Evolutionary conservation across 495 filamentous ascomycete genomes (phyloP), one percentile per base, ranked within the genome.

Genomic region (Lineolata rhizophorae): DNA sequence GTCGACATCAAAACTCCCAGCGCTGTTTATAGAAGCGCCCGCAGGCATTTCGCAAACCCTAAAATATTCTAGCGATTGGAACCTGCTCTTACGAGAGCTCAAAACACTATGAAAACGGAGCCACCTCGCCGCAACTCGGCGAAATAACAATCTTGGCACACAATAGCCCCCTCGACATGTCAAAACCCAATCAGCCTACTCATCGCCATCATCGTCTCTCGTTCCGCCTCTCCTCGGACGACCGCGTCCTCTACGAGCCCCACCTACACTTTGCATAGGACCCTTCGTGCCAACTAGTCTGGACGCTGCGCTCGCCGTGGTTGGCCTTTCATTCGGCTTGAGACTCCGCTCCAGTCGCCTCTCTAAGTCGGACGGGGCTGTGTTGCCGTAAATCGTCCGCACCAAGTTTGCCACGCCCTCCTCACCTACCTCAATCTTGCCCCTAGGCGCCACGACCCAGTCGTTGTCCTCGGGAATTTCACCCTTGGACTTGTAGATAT

Each of bases 361-460:
- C 30, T 53, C 44, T 27, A 57, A 24, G 15, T 55, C 52, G 14
- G 43, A 40, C 10, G 22, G 26, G 4, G 13, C 37, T 9, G 30
- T 39, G 10, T 40, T 34, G 11, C 44, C 49, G 40, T 72, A 72
- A 10, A 78, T 72, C 35, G 54, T 56, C 33, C 63, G 63, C 2
- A 85, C 68, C 31, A 95, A 44, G 2, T 65, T 67, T 10, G 69
- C 65, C 19, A 90, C 72, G 10, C 71, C 76, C 19, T 65, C 59
- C 32, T 67, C 65, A 2, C 72, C 75, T 20, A 97, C 72, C 48
- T 97, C 87, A 9, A 79, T 57, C 54, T 79, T 93, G 10, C 82
- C 87, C 20, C 87, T 61, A 19, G 79, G 73, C 2, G 82, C 83
- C 17, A 91, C 62, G 36, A 75, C 65, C 56, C 71, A 92, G 31